A percentile compares a stretch with the other conserved stretches of the same genome.
These are phyloP conservation scores for Pythium sukuiense DNA, from an alignment of 352 stramenopile species.

Conservation along the genomic window DNA sequence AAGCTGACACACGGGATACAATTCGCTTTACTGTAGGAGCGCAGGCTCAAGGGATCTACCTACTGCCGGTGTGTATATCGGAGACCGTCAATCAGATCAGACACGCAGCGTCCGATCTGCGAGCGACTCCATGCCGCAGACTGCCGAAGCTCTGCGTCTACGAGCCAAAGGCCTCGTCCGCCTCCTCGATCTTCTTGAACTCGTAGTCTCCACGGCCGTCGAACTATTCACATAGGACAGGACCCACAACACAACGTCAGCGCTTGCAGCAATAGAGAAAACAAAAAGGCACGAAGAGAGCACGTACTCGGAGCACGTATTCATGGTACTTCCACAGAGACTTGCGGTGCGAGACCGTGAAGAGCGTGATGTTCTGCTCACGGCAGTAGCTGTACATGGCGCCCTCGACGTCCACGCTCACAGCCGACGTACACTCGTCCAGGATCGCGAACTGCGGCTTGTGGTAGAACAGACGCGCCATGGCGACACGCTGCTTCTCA, in stretches of 20 bases:
- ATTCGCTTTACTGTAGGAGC: not conserved
- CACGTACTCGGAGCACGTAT: constrained; percentile 73
- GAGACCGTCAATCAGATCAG: not conserved
- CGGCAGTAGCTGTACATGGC: constrained; percentile 86
- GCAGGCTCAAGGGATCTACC: not conserved
- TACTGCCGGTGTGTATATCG: not conserved
- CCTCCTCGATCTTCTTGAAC: constrained; percentile 84
- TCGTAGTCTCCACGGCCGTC: constrained; percentile 83
- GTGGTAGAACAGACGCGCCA: constrained; percentile 90
- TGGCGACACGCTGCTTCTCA: constrained; percentile 91
- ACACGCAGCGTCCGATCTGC: not conserved
- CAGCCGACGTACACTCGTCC: constrained; percentile 86
- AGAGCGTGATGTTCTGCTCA: constrained; percentile 89
- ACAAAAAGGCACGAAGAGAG: constrained; percentile 1
- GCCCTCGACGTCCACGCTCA: constrained; percentile 87
- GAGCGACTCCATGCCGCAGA: not conserved
- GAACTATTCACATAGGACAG: constrained; percentile 45
- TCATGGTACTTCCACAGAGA: constrained; percentile 90
- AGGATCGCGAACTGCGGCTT: constrained; percentile 90
- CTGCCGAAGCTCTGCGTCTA: constrained; percentile 23
- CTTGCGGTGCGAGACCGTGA: constrained; percentile 91
- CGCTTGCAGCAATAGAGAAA: not conserved
- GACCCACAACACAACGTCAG: not conserved
- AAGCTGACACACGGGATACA: not conserved
- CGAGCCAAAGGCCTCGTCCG: constrained; percentile 77